Evolutionary conservation across 2,329 filamentous ascomycete genomes (phyloP), one percentile per base, ranked within the genome.

Genomic region (Ceratocystiopsis minuta): DNA sequence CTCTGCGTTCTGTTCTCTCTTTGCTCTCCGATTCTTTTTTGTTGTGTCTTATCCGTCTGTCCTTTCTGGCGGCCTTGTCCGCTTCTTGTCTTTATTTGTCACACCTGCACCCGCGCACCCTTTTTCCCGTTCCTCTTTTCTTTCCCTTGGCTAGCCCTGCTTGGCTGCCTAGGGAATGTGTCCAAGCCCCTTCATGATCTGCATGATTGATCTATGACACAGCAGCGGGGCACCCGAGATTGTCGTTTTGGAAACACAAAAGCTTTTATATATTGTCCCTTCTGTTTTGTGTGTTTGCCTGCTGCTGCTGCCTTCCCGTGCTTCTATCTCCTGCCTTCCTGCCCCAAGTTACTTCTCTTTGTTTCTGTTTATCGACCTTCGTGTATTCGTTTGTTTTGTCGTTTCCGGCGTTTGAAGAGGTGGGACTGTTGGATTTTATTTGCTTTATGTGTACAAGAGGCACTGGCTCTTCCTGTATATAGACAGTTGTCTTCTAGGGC

Each of bases 171-270:
- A 10, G 24, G 24, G 32, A 33, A 33, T 33, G 32, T 33, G 32
- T 28, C 32, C 38, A 40, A 35, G 38, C 38, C 24, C 24, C 34
- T 35, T 40, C 34, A 34, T 24, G 38, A 40, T 40, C 32, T 36
- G 38, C 38, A 40, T 40, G 38, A 40, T 53, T 56, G 57, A 58
- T 58, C 48, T 52, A 49, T 51, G 37, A 38, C 20, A 31, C 14
- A 16, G 37, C 32, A 33, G 32, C 13, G 15, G 15, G 32, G 32
- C 32, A 33, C 32, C 32, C 32, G 32, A 13, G 12, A 14, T 33
- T 15, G 32, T 15, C 32, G 2, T 33, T 33, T 33, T 33, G 32
- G 32, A 33, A 33, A 33, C 32, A 33, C 12, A 33, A 15, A 33
- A 13, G 37, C 36, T 31, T 18, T n/a, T 4, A 36, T 36, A 33